Base-by-base conservation (phyloP, 2,329 filamentous ascomycete species). In the Sclerotiophoma versabilis region DNA sequence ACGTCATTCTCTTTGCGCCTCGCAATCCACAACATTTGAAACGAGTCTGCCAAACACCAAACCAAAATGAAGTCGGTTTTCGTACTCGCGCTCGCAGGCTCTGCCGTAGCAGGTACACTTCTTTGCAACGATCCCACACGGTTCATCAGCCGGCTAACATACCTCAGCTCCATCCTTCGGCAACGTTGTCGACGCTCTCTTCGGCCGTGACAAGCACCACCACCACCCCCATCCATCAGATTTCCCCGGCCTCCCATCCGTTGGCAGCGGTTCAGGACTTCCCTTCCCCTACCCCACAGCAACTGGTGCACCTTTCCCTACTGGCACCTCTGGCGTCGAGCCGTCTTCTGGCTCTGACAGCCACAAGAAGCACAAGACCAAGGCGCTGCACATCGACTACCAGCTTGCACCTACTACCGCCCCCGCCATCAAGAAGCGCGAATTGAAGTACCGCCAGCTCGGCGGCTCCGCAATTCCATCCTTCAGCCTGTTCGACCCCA, bases 21-120 rank as follows among this genome's bases (percentile, higher is more conserved):
- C 15, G 19, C 15, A 45, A 26, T 42, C 30, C 15, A 22, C 25
- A 26, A 12, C 42, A 37, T 23, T 17, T 33, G 29, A 20, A 43
- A 43, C 9, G 9, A 42, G 11, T 30, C 17, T 17, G 17, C 8
- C 17, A 20, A 7, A n/a, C 34, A 37, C n/a, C 23, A 23, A 8
- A 15, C 42, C 56, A 60, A 50, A n/a, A 70, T 70, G 66, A 65
- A 57, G 53, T 61, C 61, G 26, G 30, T 57, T 33, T 44, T 70
- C 26, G 39, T 68, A 11, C 55, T 70, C 34, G 58, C 65, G 33
- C 60, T 70, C 36, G 54, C 61, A 34, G 55, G 67, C 50, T 57
- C 62, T n/a, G 45, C 66, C 25, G 29, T 60, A 5, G 65, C 67
- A 42, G 50, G 63, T 66, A 60, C 1, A 48, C 36, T 4, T 34